Conservation (phyloP, 164 flowering plant species). For the Dillenia turbinata region DNA sequence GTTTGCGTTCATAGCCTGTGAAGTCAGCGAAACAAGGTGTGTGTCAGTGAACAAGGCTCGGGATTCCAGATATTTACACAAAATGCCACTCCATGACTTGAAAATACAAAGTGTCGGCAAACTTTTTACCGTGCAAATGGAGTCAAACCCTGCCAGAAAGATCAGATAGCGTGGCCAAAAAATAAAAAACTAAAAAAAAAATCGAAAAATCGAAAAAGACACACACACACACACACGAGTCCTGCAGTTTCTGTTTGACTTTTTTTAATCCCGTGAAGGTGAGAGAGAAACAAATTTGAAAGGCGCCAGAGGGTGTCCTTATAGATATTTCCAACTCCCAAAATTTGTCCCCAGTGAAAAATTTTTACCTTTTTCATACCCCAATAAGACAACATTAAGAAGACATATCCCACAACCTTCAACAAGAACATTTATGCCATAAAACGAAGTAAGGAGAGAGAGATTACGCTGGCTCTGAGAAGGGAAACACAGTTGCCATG, state of each 20-base stretch:
- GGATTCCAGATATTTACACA: too few species aligned
- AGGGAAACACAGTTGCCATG: constrained; percentile 96
- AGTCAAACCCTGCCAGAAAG: constrained; percentile 1
- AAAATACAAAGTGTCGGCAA: too few species aligned
- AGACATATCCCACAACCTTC: constrained; percentile 7
- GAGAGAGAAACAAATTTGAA: too few species aligned
- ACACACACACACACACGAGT: too few species aligned
- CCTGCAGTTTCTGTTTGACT: background rate
- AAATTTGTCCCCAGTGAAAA: constrained; percentile 10
- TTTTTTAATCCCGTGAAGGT: background rate
- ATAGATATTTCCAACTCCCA: constrained; percentile 36
- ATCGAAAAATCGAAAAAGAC: too few species aligned
- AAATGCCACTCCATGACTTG: too few species aligned
- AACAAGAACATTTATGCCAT: background rate
- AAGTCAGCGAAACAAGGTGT: too few species aligned
- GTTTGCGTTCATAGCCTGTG: constrained; percentile 79
- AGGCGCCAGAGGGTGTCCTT: constrained; percentile 14
- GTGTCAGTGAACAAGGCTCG: too few species aligned
- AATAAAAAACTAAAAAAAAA: background rate
- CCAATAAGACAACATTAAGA: background rate
- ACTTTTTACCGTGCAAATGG: background rate
- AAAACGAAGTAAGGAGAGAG: background rate
- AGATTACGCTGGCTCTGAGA: constrained; percentile 71
- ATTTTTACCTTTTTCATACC: too few species aligned
- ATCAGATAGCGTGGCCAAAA: constrained; percentile 3